A percentile compares a stretch with the other conserved stretches of the same genome.
Evolutionary conservation across 768 basidiomycete genomes (phyloP).

Genomic region (Leucosporidium creatinivorum): DNA sequence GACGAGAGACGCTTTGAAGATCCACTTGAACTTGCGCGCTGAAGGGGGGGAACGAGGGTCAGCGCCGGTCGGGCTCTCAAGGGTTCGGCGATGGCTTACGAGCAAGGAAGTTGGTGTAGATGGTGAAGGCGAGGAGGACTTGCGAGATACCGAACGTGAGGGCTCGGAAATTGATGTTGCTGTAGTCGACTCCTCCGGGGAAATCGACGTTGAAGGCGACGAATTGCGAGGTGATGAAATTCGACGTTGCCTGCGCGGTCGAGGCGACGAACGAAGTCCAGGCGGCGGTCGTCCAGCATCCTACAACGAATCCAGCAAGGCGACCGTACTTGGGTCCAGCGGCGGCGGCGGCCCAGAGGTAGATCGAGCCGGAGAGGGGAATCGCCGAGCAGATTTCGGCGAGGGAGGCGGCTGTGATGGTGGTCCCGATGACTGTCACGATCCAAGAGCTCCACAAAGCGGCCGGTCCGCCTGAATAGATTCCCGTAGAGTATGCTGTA

Average conservation of each 20-base stretch:
- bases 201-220: conserved; percentile 72
- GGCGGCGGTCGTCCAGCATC: conserved; percentile 87
- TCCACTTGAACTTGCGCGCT: conserved; percentile 53
- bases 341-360: conserved; percentile 92
- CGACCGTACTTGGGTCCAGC: conserved; percentile 79
- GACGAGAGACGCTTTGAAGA: conserved; percentile 68
- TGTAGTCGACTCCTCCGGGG: conserved; percentile 64
- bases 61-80: not conserved
- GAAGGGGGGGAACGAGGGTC: not conserved
- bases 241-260: conserved; percentile 81
- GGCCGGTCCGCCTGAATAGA: conserved; percentile 79
- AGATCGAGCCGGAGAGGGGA: conserved; percentile 17
- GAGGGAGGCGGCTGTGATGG: conserved; percentile 74
- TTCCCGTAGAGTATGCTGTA: conserved; percentile 74
- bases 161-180: conserved; percentile 76
- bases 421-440: conserved; percentile 76
- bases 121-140: conserved; percentile 58
- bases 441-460: conserved; percentile 77
- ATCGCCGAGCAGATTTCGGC: conserved; percentile 90
- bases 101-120: conserved; percentile 78
- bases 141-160: conserved; percentile 79
- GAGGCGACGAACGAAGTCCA: conserved; percentile 91
- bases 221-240: conserved; percentile 78
- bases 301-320: conserved; percentile 80
- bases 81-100: conserved; percentile 45